Evolutionary conservation across 768 basidiomycete species (phyloP).

Genomic region (Rhodotorula graminis): DNA sequence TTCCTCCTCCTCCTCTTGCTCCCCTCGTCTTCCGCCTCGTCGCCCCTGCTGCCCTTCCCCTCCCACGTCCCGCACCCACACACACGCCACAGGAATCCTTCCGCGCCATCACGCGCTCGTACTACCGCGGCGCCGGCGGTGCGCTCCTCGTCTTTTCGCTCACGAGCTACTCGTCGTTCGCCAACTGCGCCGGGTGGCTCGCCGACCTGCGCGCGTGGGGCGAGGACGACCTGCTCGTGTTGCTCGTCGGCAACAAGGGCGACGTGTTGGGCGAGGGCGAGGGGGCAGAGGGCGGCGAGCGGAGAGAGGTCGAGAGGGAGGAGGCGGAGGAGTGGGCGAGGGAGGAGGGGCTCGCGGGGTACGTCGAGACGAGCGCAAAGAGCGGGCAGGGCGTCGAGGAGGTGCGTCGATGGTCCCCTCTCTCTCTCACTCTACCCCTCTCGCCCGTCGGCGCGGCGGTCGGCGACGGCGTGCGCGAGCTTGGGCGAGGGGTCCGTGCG

Average conservation of each 20-base stretch:
- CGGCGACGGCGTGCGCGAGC: no score
- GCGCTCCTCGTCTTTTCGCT: slow-evolving; percentile 50
- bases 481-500: no score
- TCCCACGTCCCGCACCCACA: neutral
- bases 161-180: slow-evolving; percentile 67
- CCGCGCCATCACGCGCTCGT: slow-evolving; percentile 48
- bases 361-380: slow-evolving; percentile 41
- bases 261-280: slow-evolving; percentile 50
- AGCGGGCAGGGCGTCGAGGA: slow-evolving; percentile 40
- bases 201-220: slow-evolving; percentile 85
- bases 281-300: slow-evolving; percentile 8
- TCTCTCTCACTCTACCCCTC: neutral
- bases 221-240: slow-evolving; percentile 73
- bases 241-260: slow-evolving; percentile 63
- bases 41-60: neutral
- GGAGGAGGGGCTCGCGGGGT: slow-evolving; percentile 37
- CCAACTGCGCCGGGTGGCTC: slow-evolving; percentile 79
- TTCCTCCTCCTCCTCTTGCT: slow-evolving; percentile 11
- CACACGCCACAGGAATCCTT: slow-evolving; percentile 24
- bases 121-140: slow-evolving; percentile 83
- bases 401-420: slow-evolving; percentile 5
- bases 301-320: slow-evolving; percentile 28
- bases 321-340: slow-evolving; percentile 34
- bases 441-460: no score
- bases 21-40: no score